Percentiles rank a stretch among this genome's conserved stretches.
Evolutionary conservation across 352 stramenopile genomes (phyloP).

Genomic region (Phytophthora pluvialis): DNA sequence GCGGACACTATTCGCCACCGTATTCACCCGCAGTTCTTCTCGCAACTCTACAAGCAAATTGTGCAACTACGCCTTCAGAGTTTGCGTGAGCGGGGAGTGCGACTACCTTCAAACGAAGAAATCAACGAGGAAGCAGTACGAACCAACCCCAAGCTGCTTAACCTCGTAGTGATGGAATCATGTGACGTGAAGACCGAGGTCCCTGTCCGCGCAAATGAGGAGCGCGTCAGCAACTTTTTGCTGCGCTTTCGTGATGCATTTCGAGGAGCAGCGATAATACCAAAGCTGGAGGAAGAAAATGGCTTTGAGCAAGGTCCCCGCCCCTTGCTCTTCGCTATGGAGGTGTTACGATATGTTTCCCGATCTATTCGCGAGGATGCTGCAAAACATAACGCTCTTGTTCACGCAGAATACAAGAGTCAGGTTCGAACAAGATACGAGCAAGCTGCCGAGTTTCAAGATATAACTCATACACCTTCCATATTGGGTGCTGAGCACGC

Average conservation of each 20-base stretch:
- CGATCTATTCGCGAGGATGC: conserved; percentile 47
- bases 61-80: conserved; percentile 22
- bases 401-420: conserved; percentile 59
- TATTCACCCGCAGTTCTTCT: conserved; percentile 51
- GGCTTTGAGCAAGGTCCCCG: conserved; percentile 17
- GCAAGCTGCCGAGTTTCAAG: conserved; percentile 54
- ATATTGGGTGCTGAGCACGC: conserved; percentile 32
- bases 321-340: conserved; percentile 27
- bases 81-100: conserved; percentile 17
- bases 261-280: conserved; percentile 45
- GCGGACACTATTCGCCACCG: conserved; percentile 51
- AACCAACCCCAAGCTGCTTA: conserved; percentile 33
- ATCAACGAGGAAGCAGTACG: conserved; percentile 32
- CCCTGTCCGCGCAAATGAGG: conserved; percentile 42
- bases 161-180: conserved; percentile 61
- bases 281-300: conserved; percentile 38
- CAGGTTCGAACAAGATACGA: conserved; percentile 71
- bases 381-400: conserved; percentile 40
- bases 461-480: conserved; percentile 61
- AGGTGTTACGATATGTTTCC: conserved; percentile 56
- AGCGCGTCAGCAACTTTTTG: conserved; percentile 67
- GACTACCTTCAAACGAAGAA: conserved; percentile 18
- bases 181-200: conserved; percentile 52
- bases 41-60: conserved; percentile 41
- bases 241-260: conserved; percentile 69